Evolutionary conservation across 2,329 filamentous ascomycete species (phyloP).

Genomic region (Aspergillus clavatus): DNA sequence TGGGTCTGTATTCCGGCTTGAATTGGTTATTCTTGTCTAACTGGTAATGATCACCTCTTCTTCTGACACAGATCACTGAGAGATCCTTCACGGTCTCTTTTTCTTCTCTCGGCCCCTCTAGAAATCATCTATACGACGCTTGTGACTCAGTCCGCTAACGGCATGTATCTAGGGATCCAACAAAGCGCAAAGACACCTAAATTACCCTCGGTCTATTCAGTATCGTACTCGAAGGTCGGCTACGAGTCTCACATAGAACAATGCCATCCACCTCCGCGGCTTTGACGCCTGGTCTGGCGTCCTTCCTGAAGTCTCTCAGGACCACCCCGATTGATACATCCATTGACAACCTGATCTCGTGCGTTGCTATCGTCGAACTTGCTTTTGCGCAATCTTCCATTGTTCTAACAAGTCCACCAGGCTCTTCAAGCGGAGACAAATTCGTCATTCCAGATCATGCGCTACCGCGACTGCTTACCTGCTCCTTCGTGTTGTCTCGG

Average conservation of each 20-base stretch:
- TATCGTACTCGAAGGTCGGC: conserved; percentile 2
- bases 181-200: background rate
- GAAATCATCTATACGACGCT: background rate
- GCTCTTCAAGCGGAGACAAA: conserved; percentile 85
- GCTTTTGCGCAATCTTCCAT: conserved; percentile 3
- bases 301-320: conserved; percentile 75
- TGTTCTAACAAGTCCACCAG: conserved; percentile 42
- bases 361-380: conserved; percentile 31
- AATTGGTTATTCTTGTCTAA: too few species aligned
- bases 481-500: conserved; percentile 78
- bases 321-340: conserved; percentile 71
- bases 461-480: conserved; percentile 88
- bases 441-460: conserved; percentile 79
- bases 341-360: conserved; percentile 81
- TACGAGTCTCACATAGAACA: conserved; percentile 2
- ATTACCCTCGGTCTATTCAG: conserved; percentile 2
- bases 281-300: conserved; percentile 68
- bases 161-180: background rate
- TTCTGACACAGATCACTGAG: too few species aligned
- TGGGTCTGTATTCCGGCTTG: too few species aligned
- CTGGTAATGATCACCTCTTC: too few species aligned
- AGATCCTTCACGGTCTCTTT: background rate
- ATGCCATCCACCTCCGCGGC: conserved; percentile 58
- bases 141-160: conserved; percentile 6
- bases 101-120: background rate